Base-by-base conservation (phyloP, 805 yeast genomes). In the Candida broadrunensis region DNA sequence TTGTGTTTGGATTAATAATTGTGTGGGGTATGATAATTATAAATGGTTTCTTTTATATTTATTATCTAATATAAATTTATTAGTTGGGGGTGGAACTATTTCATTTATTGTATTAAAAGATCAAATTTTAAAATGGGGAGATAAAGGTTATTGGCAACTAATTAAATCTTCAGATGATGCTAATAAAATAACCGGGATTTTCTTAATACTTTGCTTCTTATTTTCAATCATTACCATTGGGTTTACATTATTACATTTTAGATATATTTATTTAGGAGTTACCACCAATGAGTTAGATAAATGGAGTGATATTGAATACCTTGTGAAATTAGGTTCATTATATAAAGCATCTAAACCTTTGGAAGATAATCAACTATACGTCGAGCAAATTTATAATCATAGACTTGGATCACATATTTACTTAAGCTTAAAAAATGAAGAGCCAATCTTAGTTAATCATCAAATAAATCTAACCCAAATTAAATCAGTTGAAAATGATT, bases 241-340 rank as follows among this genome's bases (percentile, higher is more conserved):
- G n/a, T 76, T 76, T 51, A 50, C 70, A 0, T 44, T 47, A 1
- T 65, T 73, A 43, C 86, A 82, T 48, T 30, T 79, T 19, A 54
- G 70, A 24, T 70, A 77, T 46, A 63, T 85, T 2, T 73, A 70
- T 46, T 68, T 75, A 32, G 95, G 95, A 0, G 81, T 81, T 56
- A 85, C 93, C 11, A 83, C 90, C 3, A 84, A 83, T 52, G 95
- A 86, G 58, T 64, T 76, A 14, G 79, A 70, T 37, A 86, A 86
- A 54, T 86, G 95, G 95, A 75, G 65, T 15, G 78, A 72, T 3
- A 69, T 86, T 12, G 80, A 80, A 40, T 73, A 75, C 36, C 65
- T 79, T 42, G 51, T 70, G 2, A 36, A 49, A 13, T 24, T 54
- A 7, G 55, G 58, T 0, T 34, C 56, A 5, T 55, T 73, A 2